phyloP scores from a whole-genome alignment of 1,139 yeast species.

The Oligophagozyma castellii region DNA sequence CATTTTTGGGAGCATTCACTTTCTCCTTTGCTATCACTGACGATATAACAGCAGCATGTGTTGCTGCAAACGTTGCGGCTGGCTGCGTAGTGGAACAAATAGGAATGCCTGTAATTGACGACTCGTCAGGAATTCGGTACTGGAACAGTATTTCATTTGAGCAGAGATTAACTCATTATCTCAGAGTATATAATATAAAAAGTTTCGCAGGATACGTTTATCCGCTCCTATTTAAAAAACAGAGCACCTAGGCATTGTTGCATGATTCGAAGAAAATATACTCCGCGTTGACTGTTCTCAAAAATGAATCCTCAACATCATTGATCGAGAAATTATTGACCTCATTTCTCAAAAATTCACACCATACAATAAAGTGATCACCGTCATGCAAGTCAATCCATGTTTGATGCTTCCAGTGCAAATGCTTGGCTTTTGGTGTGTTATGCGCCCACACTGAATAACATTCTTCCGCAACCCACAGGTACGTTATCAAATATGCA shows the following conservation, averaged over 20 bases:
- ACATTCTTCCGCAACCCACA: slow-evolving; percentile 37
- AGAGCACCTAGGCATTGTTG: slow-evolving; percentile 26
- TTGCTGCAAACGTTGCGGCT: slow-evolving; percentile 66
- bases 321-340: slow-evolving; percentile 29
- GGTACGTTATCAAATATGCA: slow-evolving; percentile 32
- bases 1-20: slow-evolving; percentile 72
- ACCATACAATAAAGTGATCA: slow-evolving; percentile 34
- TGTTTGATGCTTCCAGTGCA: slow-evolving; percentile 34
- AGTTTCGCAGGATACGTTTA: no score
- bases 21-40: slow-evolving; percentile 41
- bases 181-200: slow-evolving; percentile 1
- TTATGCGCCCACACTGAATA: slow-evolving; percentile 40
- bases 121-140: slow-evolving; percentile 13
- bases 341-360: slow-evolving; percentile 31
- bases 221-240: no score
- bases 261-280: slow-evolving; percentile 35
- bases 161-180: slow-evolving; percentile 13
- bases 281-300: slow-evolving; percentile 29
- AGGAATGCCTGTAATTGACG: slow-evolving; percentile 42
- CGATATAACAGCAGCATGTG: slow-evolving; percentile 42
- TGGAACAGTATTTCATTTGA: slow-evolving; percentile 43
- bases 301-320: slow-evolving; percentile 27
- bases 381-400: slow-evolving; percentile 43
- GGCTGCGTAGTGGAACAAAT: slow-evolving; percentile 66
- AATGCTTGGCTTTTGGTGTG: slow-evolving; percentile 17